Evolutionary conservation across 2,329 filamentous ascomycete species (phyloP), one percentile per base, ranked within the genome.

Genomic region (Trichoderma pleuroti): DNA sequence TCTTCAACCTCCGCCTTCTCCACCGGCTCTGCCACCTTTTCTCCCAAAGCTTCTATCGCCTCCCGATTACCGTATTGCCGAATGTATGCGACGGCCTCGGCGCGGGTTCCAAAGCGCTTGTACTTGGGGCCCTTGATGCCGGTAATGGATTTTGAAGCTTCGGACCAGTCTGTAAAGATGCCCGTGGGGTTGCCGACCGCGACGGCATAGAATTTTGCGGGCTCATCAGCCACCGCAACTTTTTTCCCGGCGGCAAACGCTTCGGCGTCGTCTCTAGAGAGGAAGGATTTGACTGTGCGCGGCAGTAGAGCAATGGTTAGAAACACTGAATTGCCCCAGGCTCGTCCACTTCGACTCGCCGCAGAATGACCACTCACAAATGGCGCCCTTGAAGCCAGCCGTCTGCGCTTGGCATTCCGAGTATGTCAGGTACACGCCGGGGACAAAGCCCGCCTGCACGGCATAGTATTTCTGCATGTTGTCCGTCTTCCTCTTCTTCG

Each of bases 11-110:
- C 62, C 3, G 52, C 42, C 49, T 71, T 68, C 18, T 54, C 18
- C 32, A 63, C 36, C 10, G 70, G 63, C 69, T 74, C 75, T 67
- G 57, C 75, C 68, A 59, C 75, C 68, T 72, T 78, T 69, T 77
- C 77, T 26, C 82, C 82, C 52, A 85, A 76, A 4, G 79, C 80
- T 52, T 82, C 78, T 57, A 84, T 80, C 3, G 83, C 82, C n/a
- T 82, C 81, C 24, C 78, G 79, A 72, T 81, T 83, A n/a, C 83
- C 84, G 67, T 82, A 80, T 74, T 81, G 77, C 72, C 81, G 82
- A 66, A 97, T 92, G 78, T 92, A 98, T 24, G 88, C 88, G 76
- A 95, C 89, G 0, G 95, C 95, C 79, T 97, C 93, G 70, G 84
- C 85, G 30, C 86, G 84, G 1, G 88, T 91, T 5, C 82, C 80